A percentile compares a stretch with the other conserved stretches of the same genome.
Conservation (phyloP, 164 flowering plant species). For the Magnolia officinalis region DNA sequence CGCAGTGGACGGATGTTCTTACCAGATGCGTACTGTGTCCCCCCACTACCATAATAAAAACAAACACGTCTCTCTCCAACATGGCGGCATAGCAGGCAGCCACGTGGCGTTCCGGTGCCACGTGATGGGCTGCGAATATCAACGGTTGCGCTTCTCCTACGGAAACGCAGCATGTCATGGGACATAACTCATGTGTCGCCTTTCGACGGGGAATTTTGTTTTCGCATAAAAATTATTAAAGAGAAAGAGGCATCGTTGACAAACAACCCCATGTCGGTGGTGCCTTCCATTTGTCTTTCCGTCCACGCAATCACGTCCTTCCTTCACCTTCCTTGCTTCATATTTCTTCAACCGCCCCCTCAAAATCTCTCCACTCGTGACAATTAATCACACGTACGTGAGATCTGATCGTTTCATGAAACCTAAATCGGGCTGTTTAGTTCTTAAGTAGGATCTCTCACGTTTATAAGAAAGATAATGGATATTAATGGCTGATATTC, state of each 20-base stretch:
- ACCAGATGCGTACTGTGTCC: no score
- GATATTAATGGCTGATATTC: background rate
- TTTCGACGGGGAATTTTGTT: background rate
- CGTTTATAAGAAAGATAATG: background rate
- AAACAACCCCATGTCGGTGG: background rate
- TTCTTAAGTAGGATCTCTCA: background rate
- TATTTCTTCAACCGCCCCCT: background rate
- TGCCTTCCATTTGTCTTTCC: constrained; percentile 5
- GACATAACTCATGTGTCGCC: background rate
- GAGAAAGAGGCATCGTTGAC: background rate
- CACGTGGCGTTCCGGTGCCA: background rate
- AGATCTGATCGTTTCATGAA: background rate
- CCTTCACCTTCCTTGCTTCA: background rate
- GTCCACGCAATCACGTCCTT: constrained; percentile 9
- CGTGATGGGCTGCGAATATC: background rate
- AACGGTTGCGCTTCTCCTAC: constrained; percentile 1
- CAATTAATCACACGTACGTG: background rate
- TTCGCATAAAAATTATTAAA: background rate
- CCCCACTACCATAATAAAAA: no score
- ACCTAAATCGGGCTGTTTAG: background rate
- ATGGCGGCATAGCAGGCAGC: background rate
- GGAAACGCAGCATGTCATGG: background rate
- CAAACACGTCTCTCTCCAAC: background rate
- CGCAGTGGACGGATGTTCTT: no score
- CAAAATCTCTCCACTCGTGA: background rate